These are phyloP conservation scores for Diplodia seriata DNA, from an alignment of 2,329 filamentous ascomycete genomes.

Conservation along the genomic window DNA sequence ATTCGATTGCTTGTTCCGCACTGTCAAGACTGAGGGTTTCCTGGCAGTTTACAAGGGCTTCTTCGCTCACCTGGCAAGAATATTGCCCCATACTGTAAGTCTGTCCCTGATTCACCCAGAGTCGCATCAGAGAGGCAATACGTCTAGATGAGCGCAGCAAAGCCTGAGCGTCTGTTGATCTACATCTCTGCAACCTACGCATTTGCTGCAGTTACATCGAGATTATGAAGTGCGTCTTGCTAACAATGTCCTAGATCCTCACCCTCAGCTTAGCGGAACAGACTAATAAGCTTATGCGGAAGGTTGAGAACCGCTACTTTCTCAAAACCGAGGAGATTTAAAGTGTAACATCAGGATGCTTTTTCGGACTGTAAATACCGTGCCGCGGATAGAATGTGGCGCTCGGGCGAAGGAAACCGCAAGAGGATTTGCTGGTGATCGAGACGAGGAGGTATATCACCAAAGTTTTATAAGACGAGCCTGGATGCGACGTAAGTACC, in stretches of 20 bases:
- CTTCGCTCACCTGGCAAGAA: slow-evolving; percentile 90
- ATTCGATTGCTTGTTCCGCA: slow-evolving; percentile 90
- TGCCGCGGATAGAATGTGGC: background rate
- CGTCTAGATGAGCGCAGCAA: slow-evolving; percentile 5
- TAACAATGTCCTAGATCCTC: slow-evolving; percentile 65
- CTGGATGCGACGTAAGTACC: slow-evolving; percentile 5
- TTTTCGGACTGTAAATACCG: slow-evolving; percentile 17
- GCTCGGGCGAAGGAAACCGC: background rate
- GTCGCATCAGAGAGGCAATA: background rate
- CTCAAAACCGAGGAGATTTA: slow-evolving; percentile 55
- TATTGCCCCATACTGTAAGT: slow-evolving; percentile 84
- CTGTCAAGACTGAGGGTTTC: slow-evolving; percentile 86
- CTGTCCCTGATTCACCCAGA: background rate
- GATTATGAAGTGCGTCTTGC: background rate
- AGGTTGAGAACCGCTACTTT: slow-evolving; percentile 70
- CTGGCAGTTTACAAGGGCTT: slow-evolving; percentile 98
- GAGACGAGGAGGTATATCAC: background rate
- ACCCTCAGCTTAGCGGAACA: slow-evolving; percentile 94
- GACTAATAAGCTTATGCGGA: slow-evolving; percentile 90
- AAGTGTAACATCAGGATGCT: slow-evolving; percentile 48
- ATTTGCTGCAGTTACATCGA: background rate
- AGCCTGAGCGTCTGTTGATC: background rate
- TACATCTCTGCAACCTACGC: background rate
- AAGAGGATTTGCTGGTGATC: background rate
- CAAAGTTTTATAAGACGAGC: background rate